Percentiles rank a stretch among this genome's conserved stretches.
Conservation (phyloP, 306 rosid species). For the Dicorynia guianensis region DNA sequence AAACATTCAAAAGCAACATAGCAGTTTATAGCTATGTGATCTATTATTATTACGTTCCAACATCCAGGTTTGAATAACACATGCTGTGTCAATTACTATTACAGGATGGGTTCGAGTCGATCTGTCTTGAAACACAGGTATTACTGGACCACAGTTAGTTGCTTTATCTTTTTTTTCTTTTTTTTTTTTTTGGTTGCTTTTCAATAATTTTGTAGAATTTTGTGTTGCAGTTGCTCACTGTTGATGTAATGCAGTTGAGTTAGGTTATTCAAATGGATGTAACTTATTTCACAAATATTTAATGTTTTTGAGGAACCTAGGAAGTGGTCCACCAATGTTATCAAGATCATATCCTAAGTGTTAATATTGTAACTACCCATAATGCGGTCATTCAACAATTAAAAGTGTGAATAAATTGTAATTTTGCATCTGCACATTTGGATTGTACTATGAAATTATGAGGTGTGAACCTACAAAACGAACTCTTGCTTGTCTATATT, state of each 20-base stretch:
- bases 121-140: conserved; percentile 73
- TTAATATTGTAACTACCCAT: background rate
- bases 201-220: background rate
- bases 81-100: conserved; percentile 36
- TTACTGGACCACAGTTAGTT: conserved; percentile 7
- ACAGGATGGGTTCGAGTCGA: conserved; percentile 70
- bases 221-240: conserved; percentile 6
- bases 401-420: background rate
- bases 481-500: too few relatives aligned
- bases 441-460: background rate
- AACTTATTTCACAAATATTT: background rate
- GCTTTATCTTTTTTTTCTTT: background rate
- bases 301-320: background rate
- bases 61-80: conserved; percentile 26
- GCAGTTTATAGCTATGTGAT: background rate
- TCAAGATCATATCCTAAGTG: background rate
- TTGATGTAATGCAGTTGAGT: background rate
- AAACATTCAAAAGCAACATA: too few relatives aligned
- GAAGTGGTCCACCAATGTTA: background rate
- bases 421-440: background rate
- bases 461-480: background rate
- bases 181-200: too few relatives aligned
- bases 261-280: conserved; percentile 2
- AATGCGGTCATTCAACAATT: background rate
- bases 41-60: background rate